Evolutionary conservation across 1,284 basidiomycete genomes (phyloP).

Genomic region (Heterobasidion occidentale): DNA sequence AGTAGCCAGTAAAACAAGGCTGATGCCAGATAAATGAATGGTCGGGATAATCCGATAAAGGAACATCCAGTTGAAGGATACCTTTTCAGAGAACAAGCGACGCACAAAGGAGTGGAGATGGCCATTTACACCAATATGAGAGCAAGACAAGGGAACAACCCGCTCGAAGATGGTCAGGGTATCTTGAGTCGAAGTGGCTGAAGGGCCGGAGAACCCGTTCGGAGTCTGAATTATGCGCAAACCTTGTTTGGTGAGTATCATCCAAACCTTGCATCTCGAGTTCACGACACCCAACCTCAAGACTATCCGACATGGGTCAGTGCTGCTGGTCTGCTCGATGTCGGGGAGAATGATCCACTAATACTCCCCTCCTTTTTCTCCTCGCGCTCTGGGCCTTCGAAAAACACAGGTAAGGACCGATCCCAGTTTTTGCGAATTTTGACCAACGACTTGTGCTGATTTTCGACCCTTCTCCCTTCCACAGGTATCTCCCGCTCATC

Average conservation of each 20-base stretch:
- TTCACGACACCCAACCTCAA: constrained; percentile 24
- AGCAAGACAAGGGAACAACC: too few relatives aligned
- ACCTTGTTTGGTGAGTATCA: constrained; percentile 24
- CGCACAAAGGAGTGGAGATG: too few relatives aligned
- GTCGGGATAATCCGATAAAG: too few relatives aligned
- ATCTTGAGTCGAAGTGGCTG: background rate
- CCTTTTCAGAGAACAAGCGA: too few relatives aligned
- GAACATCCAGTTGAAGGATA: too few relatives aligned
- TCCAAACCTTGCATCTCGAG: constrained; percentile 16
- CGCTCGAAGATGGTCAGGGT: background rate
- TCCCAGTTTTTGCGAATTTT: background rate
- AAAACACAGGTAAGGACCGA: background rate
- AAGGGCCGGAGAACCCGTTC: constrained; percentile 6
- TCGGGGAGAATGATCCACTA: background rate
- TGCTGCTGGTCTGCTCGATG: constrained; percentile 12
- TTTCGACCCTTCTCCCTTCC: background rate
- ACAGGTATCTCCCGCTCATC: constrained; percentile 91
- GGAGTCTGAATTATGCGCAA: constrained; percentile 16
- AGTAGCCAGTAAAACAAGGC: too few relatives aligned
- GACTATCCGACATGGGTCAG: constrained; percentile 30
- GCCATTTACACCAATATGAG: too few relatives aligned
- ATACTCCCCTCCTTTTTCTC: background rate
- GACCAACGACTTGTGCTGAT: background rate
- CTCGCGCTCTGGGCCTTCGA: background rate
- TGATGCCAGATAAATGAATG: too few relatives aligned